Conservation (phyloP, 176 grass and related monocot species). For the Oryza longistaminata region DNA sequence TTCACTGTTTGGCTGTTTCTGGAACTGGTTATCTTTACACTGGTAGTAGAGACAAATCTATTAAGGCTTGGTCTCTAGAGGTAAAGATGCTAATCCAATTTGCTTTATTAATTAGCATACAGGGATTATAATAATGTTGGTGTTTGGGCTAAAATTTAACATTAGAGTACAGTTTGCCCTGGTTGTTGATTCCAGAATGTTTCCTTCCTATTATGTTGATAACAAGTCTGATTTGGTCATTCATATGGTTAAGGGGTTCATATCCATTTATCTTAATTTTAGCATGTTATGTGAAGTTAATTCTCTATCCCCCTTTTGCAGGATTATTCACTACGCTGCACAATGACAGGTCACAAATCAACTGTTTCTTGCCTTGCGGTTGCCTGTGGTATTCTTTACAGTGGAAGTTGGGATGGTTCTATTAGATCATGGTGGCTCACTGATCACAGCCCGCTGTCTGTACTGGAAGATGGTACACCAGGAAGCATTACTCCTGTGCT, state of each 20-base stretch:
- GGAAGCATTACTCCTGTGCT: slow-evolving; percentile 77
- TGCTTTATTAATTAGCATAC: background rate
- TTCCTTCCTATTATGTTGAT: background rate
- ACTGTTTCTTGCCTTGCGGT: slow-evolving; percentile 83
- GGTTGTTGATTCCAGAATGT: slow-evolving; percentile 12
- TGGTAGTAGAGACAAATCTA: slow-evolving; percentile 84
- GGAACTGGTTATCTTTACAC: slow-evolving; percentile 72
- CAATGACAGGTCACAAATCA: slow-evolving; percentile 86
- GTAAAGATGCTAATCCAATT: slow-evolving; percentile 45
- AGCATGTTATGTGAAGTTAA: slow-evolving; percentile 31
- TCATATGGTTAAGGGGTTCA: background rate
- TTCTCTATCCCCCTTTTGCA: slow-evolving; percentile 46
- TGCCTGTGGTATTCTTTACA: slow-evolving; percentile 79
- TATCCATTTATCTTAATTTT: background rate
- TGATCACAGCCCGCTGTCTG: slow-evolving; percentile 77
- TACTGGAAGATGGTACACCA: slow-evolving; percentile 64
- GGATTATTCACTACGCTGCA: slow-evolving; percentile 86
- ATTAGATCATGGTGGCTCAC: slow-evolving; percentile 90
- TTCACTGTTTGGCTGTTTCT: slow-evolving; percentile 86
- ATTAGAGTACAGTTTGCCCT: background rate
- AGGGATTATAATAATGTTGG: background rate
- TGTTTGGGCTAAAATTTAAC: slow-evolving; percentile 1
- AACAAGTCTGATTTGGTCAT: background rate
- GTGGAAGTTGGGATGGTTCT: slow-evolving; percentile 96
- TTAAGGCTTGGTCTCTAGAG: slow-evolving; percentile 97